Base-by-base conservation (phyloP, 805 yeast genomes). In the Cyberlindnera xishuangbannaensis region DNA sequence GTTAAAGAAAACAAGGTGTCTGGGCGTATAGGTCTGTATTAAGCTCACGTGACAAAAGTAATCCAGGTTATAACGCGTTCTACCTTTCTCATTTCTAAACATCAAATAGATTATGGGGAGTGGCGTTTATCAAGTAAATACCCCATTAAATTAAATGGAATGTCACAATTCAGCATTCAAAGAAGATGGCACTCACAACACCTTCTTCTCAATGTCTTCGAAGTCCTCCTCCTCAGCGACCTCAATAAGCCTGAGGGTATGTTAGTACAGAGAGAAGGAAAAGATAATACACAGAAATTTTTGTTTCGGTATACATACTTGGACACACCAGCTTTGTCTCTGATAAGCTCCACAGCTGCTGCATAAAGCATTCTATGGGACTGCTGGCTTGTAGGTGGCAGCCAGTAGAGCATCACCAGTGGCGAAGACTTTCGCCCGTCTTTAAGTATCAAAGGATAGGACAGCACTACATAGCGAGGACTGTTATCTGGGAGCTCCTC, bases 321-420 rank as follows among this genome's bases (percentile, higher is more conserved):
- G 8, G 57, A 46, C 8, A 52, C 57, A 25, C 57, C 57, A n/a
- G 55, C 55, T 24, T 80, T 78, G 31, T 73, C 77, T 56, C 90
- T 70, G 37, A 88, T 69, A 43, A 80, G 59, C 54, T 88, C 96
- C 15, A 84, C 73, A 2, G 95, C 94, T 5, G 92, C 95, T 1
- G 96, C 97, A 48, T 86, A 87, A 30, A 84, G 60, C 97, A 87
- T 88, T 56, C 81, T 78, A 50, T 72, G 66, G 35, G 82, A 83
- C 53, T 81, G 90, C 13, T 83, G 80, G n/a, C 85, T 69, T 1
- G 95, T 85, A 17, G 79, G 80, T 4, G 97, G 97, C 40, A 84
- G 71, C 78, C 88, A 88, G 56, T 86, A 88, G n/a, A 88, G 47
- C 53, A 88, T 57, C 2, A 87, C 84, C 41, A 82, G 68, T 4